Conservation (phyloP, 495 filamentous ascomycete genomes). For the Talaromyces stipitatus region DNA sequence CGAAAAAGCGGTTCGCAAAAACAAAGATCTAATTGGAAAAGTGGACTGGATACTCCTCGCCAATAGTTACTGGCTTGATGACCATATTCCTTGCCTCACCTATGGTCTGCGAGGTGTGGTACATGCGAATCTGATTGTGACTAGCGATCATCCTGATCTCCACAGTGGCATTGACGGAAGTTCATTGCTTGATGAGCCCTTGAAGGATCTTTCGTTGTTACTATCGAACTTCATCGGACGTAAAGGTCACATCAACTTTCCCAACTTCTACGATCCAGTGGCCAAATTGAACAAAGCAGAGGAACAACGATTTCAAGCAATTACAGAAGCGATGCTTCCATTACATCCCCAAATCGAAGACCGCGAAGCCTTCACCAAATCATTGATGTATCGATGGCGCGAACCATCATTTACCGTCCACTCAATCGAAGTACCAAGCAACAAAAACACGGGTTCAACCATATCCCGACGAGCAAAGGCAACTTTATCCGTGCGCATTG, state of each 20-base stretch:
- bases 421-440: conserved; percentile 65
- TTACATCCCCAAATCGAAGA: conserved; percentile 63
- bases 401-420: conserved; percentile 92
- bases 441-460: conserved; percentile 63
- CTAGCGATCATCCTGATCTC: conserved; percentile 79
- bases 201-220: conserved; percentile 81
- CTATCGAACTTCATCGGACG: conserved; percentile 69
- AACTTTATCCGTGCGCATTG: conserved; percentile 80
- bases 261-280: conserved; percentile 79
- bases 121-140: conserved; percentile 80
- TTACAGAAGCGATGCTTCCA: conserved; percentile 64
- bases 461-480: conserved; percentile 83
- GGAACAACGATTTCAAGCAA: conserved; percentile 73
- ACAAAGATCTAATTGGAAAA: conserved; percentile 79
- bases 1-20: conserved; percentile 62
- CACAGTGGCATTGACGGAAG: conserved; percentile 96
- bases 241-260: conserved; percentile 50
- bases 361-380: conserved; percentile 59
- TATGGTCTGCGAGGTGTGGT: conserved; percentile 94
- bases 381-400: conserved; percentile 90
- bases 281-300: conserved; percentile 68
- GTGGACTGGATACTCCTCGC: conserved; percentile 91
- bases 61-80: conserved; percentile 98
- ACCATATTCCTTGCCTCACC: conserved; percentile 88
- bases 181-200: conserved; percentile 74